These are phyloP conservation scores for Saccharomycodes ludwigii DNA, from an alignment of 805 yeast genomes.

Conservation along the genomic window DNA sequence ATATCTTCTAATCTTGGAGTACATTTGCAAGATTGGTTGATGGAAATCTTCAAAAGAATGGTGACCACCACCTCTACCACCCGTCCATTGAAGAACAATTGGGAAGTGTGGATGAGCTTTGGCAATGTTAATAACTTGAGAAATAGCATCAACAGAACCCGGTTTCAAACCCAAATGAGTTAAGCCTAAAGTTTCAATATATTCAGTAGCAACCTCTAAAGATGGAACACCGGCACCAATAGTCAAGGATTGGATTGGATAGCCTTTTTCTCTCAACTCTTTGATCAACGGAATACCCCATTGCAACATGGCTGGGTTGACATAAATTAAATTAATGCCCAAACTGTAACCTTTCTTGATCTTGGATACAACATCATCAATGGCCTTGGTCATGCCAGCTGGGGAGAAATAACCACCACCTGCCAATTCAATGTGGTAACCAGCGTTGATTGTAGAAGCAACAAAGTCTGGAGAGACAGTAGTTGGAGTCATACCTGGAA, in stretches of 20 bases:
- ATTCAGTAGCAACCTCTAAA: conserved; percentile 91
- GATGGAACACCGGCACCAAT: conserved; percentile 99
- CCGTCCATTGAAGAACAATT: conserved; percentile 97
- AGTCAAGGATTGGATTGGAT: conserved; percentile 90
- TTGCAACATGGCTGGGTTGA: conserved; percentile 93
- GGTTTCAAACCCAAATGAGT: conserved; percentile 95
- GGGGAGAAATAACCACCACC: conserved; percentile 97
- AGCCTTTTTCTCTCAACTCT: conserved; percentile 79
- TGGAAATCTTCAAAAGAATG: conserved; percentile 99
- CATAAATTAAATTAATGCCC: conserved; percentile 86
- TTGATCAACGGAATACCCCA: conserved; percentile 97
- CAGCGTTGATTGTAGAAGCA: conserved; percentile 88
- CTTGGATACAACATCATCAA: conserved; percentile 55
- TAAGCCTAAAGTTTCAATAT: conserved; percentile 82
- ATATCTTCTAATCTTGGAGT: conserved; percentile 84
- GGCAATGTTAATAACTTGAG: conserved; percentile 80
- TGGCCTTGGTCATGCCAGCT: conserved; percentile 56
- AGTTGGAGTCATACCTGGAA: conserved; percentile 99
- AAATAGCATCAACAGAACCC: conserved; percentile 89
- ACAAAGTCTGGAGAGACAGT: conserved; percentile 92
- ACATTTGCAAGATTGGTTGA: conserved; percentile 92
- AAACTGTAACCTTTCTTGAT: conserved; percentile 82
- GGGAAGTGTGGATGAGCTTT: conserved; percentile 95
- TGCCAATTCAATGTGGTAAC: conserved; percentile 94
- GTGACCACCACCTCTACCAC: conserved; percentile 99